Evolutionary conservation across 2,329 filamentous ascomycete genomes (phyloP), one percentile per base, ranked within the genome.

Genomic region (Fusarium stilboides): DNA sequence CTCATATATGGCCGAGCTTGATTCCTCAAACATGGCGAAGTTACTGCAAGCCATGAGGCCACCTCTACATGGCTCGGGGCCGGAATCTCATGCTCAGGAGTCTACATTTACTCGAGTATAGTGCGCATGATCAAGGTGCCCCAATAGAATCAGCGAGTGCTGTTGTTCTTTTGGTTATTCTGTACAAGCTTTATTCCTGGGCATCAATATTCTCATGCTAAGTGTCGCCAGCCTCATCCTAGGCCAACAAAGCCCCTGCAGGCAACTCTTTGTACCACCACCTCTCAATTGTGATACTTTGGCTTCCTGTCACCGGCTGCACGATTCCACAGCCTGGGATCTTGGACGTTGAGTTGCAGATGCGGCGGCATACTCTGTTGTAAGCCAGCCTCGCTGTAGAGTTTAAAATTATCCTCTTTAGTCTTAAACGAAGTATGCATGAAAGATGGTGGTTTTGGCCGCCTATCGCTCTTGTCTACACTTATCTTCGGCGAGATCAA

Each of bases 201-300:
- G 46, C 43, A 64, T 49, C 40, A 50, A 52, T 49, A 46, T 44
- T 44, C 15, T 36, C 47, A 37, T 69, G 36, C 15, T 13, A 8
- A 36, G 31, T 44, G n/a, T 39, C 45, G 54, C 53, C 50, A 42
- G 51, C 37, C 37, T 68, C 17, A 17, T 54, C 31, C 15, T 43
- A 19, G 26, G 26, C 40, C 56, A 63, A 39, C 46, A 34, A 62
- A 47, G 39, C 17, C 40, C 39, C 51, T 51, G 44, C 55, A 69
- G 62, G 42, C 37, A 37, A 53, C 46, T 65, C 65, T 62, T 53
- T 56, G 55, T 70, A 39, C 50, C 42, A 72, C 70, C 37, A 36
- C 51, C 50, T 52, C 47, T 47, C 58, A 53, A 51, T 39, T 46
- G 72, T 69, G 52, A 39, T 31, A 59, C 70, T 50, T 42, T 36